Evolutionary conservation across 257 asterid genomes (phyloP).

Genomic region (Solanum clarkiae): DNA sequence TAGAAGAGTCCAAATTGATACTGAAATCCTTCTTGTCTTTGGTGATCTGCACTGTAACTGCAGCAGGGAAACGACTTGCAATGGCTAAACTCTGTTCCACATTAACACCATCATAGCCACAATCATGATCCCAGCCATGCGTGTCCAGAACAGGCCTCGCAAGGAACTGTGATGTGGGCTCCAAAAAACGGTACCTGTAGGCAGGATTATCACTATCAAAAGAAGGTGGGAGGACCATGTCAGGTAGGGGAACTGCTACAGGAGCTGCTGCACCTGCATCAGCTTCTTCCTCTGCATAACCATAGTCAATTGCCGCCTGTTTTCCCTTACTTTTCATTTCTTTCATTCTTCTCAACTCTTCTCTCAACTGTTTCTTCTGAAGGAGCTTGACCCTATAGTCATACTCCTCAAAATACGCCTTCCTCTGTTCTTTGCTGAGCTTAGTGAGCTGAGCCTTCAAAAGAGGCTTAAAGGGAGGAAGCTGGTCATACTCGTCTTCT

Average conservation of each 20-base stretch:
- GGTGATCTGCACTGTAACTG: conserved; percentile 65
- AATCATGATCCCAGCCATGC: conserved; percentile 99
- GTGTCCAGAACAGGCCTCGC: conserved; percentile 91
- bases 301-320: conserved; percentile 23
- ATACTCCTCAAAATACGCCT: conserved; percentile 84
- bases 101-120: conserved; percentile 96
- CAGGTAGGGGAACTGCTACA: conserved; percentile 91
- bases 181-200: conserved; percentile 74
- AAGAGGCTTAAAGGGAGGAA: conserved; percentile 93
- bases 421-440: conserved; percentile 70
- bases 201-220: conserved; percentile 81
- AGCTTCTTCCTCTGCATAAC: conserved; percentile 51
- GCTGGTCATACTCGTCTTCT: conserved; percentile 94
- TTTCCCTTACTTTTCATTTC: conserved; percentile 48
- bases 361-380: conserved; percentile 86
- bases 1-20: conserved; percentile 65
- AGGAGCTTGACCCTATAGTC: conserved; percentile 92
- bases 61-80: conserved; percentile 48
- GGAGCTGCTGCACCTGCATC: conserved; percentile 84
- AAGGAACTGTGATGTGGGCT: conserved; percentile 92
- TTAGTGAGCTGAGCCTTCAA: conserved; percentile 55
- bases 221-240: conserved; percentile 87
- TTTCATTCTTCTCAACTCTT: conserved; percentile 70
- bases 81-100: conserved; percentile 70
- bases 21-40: conserved; percentile 91